Conservation (phyloP, 2,329 filamentous ascomycete genomes). For the Botrytis cinerea region DNA sequence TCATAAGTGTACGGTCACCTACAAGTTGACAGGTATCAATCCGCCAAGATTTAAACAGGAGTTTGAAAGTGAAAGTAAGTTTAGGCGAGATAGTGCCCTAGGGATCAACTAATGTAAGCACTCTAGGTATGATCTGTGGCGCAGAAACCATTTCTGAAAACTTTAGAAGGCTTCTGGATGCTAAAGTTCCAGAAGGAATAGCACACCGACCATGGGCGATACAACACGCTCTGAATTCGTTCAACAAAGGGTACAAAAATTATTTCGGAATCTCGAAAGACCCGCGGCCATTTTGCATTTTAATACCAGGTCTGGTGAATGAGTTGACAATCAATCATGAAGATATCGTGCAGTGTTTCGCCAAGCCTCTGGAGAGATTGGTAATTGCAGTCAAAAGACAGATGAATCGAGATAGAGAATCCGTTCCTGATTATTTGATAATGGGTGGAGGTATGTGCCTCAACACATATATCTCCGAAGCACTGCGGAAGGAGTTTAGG, state of each 20-base stretch:
- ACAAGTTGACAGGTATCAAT: neutral
- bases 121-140: slow-evolving; percentile 16
- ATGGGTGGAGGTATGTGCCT: neutral
- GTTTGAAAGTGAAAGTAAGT: slow-evolving; percentile 13
- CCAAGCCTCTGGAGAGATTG: neutral
- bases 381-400: neutral
- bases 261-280: neutral
- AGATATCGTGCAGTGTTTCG: neutral
- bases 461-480: neutral
- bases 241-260: slow-evolving; percentile 1
- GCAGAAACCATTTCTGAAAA: slow-evolving; percentile 18
- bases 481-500: neutral
- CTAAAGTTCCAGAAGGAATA: neutral
- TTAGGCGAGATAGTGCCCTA: neutral
- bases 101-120: neutral
- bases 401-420: neutral
- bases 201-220: slow-evolving; percentile 2
- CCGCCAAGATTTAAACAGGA: slow-evolving; percentile 11
- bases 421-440: neutral
- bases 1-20: slow-evolving; percentile 6
- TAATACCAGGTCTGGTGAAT: neutral
- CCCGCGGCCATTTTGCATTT: neutral
- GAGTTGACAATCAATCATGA: neutral
- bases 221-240: neutral
- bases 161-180: neutral